Evolutionary conservation across 208 protist genomes (phyloP), one percentile per base, ranked within the genome.

Genomic region (Leishmania braziliensis): DNA sequence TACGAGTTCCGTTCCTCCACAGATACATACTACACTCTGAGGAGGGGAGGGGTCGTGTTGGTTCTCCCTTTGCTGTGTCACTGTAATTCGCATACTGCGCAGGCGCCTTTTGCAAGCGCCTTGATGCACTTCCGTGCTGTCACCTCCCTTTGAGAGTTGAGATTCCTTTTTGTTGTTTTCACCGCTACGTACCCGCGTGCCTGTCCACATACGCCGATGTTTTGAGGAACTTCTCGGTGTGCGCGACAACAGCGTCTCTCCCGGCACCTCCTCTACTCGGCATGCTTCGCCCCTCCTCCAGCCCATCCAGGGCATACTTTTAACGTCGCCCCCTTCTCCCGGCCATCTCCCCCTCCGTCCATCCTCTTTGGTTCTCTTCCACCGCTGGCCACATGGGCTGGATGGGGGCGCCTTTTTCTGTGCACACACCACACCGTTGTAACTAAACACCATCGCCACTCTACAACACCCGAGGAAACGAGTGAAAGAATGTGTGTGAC

Each of bases 311-410:
- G 43, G 43, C 2, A 46, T 46, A 46, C 43, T 46, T 46, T 6
- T 46, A 46, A 46, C 43, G 43, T 46, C 43, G 43, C 43, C 43
- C 43, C 43, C 4, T 0, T 46, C 43, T 6, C 43, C 43, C 43
- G 43, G 43, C 56, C 1, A 62, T 62, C 20, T 62, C 56, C 56
- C 8, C 9, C 56, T 62, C 56, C 69, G 46, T 77, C 68, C 43
- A 68, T 71, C 62, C 48, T 66, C 39, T 77, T 77, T 71, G 1
- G 12, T 70, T 68, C 36, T 56, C 26, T 73, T 71, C 51, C 18
- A n/a, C 12, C 43, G 43, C 43, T 46, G 43, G 43, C 63, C 23
- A 58, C 33, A 33, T 69, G 9, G 75, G 14, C 63, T 75, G n/a
- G 3, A 0, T 46, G 43, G 43, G 43, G 43, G 43, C 43, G 14